Base-by-base conservation (phyloP, 106 monocot genomes). In the Gastrodia elata region DNA sequence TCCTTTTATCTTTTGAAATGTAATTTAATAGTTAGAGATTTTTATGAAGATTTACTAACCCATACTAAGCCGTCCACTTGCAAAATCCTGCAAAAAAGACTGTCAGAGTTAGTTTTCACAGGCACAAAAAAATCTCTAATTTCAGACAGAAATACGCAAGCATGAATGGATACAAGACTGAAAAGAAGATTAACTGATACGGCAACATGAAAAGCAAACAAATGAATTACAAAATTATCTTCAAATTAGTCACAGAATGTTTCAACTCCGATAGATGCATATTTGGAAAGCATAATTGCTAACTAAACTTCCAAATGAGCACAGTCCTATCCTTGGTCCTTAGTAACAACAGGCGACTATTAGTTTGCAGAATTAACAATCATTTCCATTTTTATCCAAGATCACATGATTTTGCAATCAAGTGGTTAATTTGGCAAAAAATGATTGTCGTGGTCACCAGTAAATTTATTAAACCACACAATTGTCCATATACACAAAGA, bases 81-180 rank as follows among this genome's bases (percentile, higher is more conserved):
- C 20, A 18, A 37, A 36, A 67, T 67, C 67, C 67, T 67, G 67
- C 37, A 37, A 67, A 37, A 6, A 67, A 37, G 20, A 67, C n/a
- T 10, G 27, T 8, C 37, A 67, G 13, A 34, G 13, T 67, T 37
- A 13, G 37, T 37, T 67, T 37, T 67, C 37, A 36, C 67, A 37
- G 4, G 10, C 52, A 28, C 61, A 67, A n/a, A 5, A 14, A 4
- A 13, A 36, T 67, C 34, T 18, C 15, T 2, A 67, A 36, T 37
- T 67, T 67, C 11, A 67, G 27, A 67, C 0, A 37, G 32, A 30
- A 2, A 30, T 0, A 34, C 1, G 14, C 10, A 64, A 33, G 34
- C 10, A 30, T 64, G 34, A 34, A 13, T 33, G 64, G 64, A 64
- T 22, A 33, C 9, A 65, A 35, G 35, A n/a, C n/a, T 4, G 36